A percentile compares a stretch with the other conserved stretches of the same genome.
Conservation (phyloP, 2,329 filamentous ascomycete genomes). For the Verticillium klebahnii region DNA sequence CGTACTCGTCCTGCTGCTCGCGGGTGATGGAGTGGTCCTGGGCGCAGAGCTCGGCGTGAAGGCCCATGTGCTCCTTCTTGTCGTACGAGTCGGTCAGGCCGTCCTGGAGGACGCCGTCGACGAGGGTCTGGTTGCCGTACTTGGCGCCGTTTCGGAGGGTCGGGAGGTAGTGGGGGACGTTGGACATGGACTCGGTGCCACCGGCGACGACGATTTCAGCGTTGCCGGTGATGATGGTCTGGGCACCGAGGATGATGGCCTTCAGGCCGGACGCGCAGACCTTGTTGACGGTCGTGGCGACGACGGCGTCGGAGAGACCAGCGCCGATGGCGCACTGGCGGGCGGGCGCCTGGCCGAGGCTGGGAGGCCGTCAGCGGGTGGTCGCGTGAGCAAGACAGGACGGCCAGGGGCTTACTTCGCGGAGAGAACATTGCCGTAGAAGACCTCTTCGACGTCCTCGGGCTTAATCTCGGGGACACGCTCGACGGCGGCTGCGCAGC, state of each 20-base stretch:
- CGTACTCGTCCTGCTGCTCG: slow-evolving; percentile 90
- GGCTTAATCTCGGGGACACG: slow-evolving; percentile 82
- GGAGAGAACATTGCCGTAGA: slow-evolving; percentile 96
- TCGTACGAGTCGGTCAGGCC: slow-evolving; percentile 88
- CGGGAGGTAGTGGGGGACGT: slow-evolving; percentile 92
- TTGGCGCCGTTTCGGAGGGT: slow-evolving; percentile 83
- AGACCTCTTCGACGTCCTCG: slow-evolving; percentile 90
- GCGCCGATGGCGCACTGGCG: slow-evolving; percentile 89
- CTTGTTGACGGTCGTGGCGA: slow-evolving; percentile 96
- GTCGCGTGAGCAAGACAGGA: not conserved
- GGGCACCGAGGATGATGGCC: slow-evolving; percentile 87
- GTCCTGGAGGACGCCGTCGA: slow-evolving; percentile 92
- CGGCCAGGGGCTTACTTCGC: slow-evolving; percentile 64
- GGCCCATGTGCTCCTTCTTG: slow-evolving; percentile 94
- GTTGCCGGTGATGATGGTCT: slow-evolving; percentile 96
- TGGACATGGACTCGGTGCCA: slow-evolving; percentile 98
- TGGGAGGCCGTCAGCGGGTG: slow-evolving; percentile 28
- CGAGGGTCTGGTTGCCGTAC: slow-evolving; percentile 84
- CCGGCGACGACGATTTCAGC: slow-evolving; percentile 90
- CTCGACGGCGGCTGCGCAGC: slow-evolving; percentile 66
- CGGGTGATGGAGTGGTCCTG: slow-evolving; percentile 75
- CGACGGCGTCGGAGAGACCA: slow-evolving; percentile 72
- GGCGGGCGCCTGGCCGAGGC: slow-evolving; percentile 92
- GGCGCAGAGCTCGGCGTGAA: slow-evolving; percentile 89
- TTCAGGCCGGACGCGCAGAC: slow-evolving; percentile 96